phyloP scores from a whole-genome alignment of 2,329 filamentous ascomycete species.

The Ceratocystis harringtonii region DNA sequence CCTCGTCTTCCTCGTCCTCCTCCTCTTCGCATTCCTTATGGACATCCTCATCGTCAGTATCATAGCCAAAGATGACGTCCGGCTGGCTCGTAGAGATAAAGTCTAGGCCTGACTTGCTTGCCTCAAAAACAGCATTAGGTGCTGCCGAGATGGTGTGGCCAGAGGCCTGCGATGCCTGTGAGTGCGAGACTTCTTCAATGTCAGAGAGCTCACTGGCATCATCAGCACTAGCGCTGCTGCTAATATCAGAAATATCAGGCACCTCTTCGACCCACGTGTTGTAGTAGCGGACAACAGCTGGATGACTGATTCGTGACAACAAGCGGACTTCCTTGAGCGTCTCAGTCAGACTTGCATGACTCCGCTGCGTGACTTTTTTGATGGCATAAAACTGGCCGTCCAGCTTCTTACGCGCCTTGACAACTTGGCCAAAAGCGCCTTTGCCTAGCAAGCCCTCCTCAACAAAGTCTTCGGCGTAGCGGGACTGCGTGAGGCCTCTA shows the following conservation, averaged over 20 bases:
- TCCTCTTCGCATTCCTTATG: constrained; percentile 26
- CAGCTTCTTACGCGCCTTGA: constrained; percentile 86
- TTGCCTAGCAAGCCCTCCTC: constrained; percentile 81
- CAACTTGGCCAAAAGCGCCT: constrained; percentile 90
- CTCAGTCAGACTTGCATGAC: constrained; percentile 57
- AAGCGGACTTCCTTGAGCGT: constrained; percentile 74
- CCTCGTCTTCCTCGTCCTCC: constrained; percentile 26
- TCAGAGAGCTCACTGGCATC: constrained; percentile 32
- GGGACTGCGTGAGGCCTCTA: constrained; percentile 36
- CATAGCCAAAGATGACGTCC: constrained; percentile 61
- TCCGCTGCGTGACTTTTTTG: constrained; percentile 84
- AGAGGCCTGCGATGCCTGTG: constrained; percentile 15
- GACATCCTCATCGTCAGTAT: constrained; percentile 28
- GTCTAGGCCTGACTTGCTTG: constrained; percentile 61
- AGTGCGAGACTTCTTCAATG: constrained; percentile 24
- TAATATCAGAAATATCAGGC: constrained; percentile 25
- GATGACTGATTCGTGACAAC: constrained; percentile 84
- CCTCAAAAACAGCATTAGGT: constrained; percentile 33
- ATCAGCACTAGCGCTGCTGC: constrained; percentile 40
- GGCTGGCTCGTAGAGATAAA: constrained; percentile 53
- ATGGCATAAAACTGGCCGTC: constrained; percentile 90
- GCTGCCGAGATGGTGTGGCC: constrained; percentile 24
- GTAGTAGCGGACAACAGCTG: constrained; percentile 75
- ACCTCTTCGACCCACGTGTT: constrained; percentile 84
- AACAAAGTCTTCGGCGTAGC: constrained; percentile 79